phyloP scores from a whole-genome alignment of 1,139 yeast species.

The Kodamaea arcana region DNA sequence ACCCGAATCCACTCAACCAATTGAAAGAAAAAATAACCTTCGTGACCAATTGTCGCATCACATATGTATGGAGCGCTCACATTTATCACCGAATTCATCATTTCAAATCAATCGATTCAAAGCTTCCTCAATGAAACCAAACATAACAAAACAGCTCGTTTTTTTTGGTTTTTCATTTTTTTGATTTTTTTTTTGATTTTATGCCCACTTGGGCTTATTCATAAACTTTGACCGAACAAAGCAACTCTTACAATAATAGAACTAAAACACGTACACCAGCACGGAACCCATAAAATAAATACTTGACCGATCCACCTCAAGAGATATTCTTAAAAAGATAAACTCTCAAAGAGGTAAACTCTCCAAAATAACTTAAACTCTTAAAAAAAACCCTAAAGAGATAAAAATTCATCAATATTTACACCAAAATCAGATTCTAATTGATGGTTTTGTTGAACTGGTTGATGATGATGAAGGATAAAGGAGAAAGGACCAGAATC shows the following conservation, averaged over 20 bases:
- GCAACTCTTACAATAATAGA: background rate
- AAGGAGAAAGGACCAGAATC: constrained; percentile 8
- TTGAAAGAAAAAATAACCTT: background rate
- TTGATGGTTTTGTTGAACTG: constrained; percentile 3
- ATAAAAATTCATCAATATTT: constrained; percentile 28
- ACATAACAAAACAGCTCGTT: constrained; percentile 12
- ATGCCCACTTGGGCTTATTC: background rate
- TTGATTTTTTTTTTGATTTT: constrained; percentile 9
- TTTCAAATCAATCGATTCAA: background rate
- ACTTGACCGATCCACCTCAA: no score
- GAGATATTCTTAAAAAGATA: no score
- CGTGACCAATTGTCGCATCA: constrained; percentile 10
- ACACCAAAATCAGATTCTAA: constrained; percentile 13
- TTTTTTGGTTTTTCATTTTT: constrained; percentile 11
- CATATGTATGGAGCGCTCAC: constrained; percentile 11
- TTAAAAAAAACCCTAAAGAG: no score
- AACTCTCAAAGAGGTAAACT: no score
- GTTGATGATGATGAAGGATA: constrained; percentile 8
- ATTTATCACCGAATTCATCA: constrained; percentile 1
- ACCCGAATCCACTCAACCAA: background rate
- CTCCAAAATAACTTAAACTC: no score
- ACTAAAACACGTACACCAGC: background rate
- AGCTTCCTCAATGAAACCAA: constrained; percentile 1
- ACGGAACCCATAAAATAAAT: background rate
- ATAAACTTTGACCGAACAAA: no score